phyloP scores from a whole-genome alignment of 2,329 filamentous ascomycete genomes.

The Venturia asperata region DNA sequence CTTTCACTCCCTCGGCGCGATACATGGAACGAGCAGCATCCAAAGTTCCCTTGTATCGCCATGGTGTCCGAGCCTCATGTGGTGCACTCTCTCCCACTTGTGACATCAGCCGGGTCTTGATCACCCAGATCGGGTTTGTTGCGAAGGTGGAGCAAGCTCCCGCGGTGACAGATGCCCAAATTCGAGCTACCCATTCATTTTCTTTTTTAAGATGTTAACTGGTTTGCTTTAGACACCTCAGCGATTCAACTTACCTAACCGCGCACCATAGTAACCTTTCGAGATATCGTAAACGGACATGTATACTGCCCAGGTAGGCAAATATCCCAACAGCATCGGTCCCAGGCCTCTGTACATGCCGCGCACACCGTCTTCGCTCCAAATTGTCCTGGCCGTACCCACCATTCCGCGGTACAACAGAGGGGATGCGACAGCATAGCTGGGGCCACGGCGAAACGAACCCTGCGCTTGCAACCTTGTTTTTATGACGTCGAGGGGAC shows the following conservation, averaged over 20 bases:
- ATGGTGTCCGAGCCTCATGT: conserved; percentile 57
- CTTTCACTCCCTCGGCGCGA: conserved; percentile 72
- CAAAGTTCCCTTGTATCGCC: conserved; percentile 84
- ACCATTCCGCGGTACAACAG: conserved; percentile 75
- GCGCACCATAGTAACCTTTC: conserved; percentile 63
- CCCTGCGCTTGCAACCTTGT: conserved; percentile 96
- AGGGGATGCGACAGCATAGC: conserved; percentile 28
- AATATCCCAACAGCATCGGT: conserved; percentile 88
- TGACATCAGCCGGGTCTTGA: conserved; percentile 97
- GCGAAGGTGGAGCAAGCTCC: conserved; percentile 88
- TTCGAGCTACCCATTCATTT: conserved; percentile 70
- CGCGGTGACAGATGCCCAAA: conserved; percentile 84
- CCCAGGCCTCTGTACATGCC: conserved; percentile 91
- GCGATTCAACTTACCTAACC: conserved; percentile 41
- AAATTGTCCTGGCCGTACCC: conserved; percentile 80
- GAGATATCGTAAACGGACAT: conserved; percentile 92
- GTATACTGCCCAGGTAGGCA: conserved; percentile 98
- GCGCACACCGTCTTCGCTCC: conserved; percentile 76
- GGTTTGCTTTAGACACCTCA: conserved; percentile 39
- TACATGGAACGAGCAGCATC: conserved; percentile 98
- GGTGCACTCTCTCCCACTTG: conserved; percentile 60
- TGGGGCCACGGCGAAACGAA: conserved; percentile 50
- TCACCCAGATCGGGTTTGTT: conserved; percentile 98
- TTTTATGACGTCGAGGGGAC: conserved; percentile 97
- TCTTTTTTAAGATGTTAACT: conserved; percentile 40